These are phyloP conservation scores for Candida nonsorbophila DNA, from an alignment of 805 yeast species.

Conservation along the genomic window DNA sequence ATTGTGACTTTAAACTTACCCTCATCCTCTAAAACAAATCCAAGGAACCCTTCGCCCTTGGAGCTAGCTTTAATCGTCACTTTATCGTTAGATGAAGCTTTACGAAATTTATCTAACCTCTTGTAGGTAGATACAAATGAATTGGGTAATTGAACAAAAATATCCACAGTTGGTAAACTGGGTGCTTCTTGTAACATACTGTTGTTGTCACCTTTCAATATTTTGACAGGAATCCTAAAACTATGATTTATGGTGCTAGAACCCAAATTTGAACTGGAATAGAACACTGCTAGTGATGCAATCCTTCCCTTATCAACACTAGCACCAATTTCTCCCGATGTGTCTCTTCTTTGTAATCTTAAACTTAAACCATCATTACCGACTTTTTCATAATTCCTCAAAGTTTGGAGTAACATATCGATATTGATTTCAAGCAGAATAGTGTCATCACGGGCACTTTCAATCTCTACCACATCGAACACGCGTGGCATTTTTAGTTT, in stretches of 20 bases:
- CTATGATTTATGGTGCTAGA: constrained; percentile 54
- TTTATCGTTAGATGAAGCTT: constrained; percentile 32
- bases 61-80: constrained; percentile 47
- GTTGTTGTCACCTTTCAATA: constrained; percentile 52
- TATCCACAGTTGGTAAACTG: constrained; percentile 46
- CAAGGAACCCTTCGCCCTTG: constrained; percentile 42
- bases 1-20: constrained; percentile 47
- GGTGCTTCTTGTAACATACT: constrained; percentile 56
- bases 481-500: constrained; percentile 41
- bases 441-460: constrained; percentile 47
- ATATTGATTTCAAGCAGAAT: constrained; percentile 59
- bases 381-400: constrained; percentile 51
- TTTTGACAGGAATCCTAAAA: constrained; percentile 65
- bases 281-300: constrained; percentile 52
- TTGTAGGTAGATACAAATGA: constrained; percentile 51
- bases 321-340: constrained; percentile 13
- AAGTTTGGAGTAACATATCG: constrained; percentile 54
- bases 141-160: constrained; percentile 47
- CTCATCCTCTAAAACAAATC: constrained; percentile 51
- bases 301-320: constrained; percentile 25
- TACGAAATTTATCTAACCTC: constrained; percentile 62
- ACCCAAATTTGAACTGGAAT: constrained; percentile 40
- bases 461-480: constrained; percentile 47
- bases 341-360: constrained; percentile 44
- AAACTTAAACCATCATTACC: constrained; percentile 46